Evolutionary conservation across 371 early-diverging fungal genomes (phyloP).

Genomic region (Batkoa obscura): DNA sequence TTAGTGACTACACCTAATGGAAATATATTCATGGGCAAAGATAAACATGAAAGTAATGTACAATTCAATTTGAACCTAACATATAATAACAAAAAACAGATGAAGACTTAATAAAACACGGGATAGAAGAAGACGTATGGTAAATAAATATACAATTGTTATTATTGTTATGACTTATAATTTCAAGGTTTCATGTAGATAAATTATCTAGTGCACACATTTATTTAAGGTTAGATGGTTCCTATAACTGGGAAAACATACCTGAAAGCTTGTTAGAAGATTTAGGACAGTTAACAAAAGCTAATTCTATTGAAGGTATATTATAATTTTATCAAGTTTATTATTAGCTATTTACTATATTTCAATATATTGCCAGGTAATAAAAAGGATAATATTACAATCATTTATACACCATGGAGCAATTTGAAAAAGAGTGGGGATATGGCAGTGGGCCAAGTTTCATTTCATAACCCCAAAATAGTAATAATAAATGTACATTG

Average conservation of each 20-base stretch:
- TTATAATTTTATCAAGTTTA: not conserved
- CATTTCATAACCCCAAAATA: constrained; percentile 59
- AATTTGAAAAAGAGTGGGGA: constrained; percentile 80
- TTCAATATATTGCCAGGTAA: constrained; percentile 13
- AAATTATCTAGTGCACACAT: constrained; percentile 94
- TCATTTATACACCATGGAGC: constrained; percentile 90
- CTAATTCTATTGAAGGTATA: constrained; percentile 79
- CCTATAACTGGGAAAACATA: constrained; percentile 64
- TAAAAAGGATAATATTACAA: constrained; percentile 38
- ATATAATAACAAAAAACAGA: constrained; percentile 20
- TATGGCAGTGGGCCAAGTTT: constrained; percentile 91
- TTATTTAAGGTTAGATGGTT: constrained; percentile 59
- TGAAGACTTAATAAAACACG: constrained; percentile 88
- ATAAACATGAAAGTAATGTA: constrained; percentile 78
- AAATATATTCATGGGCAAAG: constrained; percentile 88
- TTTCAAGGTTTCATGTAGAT: constrained; percentile 76
- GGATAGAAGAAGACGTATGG: constrained; percentile 86
- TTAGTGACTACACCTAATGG: constrained; percentile 19
- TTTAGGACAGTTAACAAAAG: constrained; percentile 85
- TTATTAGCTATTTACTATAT: no score
- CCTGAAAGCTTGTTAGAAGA: constrained; percentile 55
- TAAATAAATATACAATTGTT: constrained; percentile 11
- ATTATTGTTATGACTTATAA: not conserved
- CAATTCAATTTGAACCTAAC: not conserved
- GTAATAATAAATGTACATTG: constrained; percentile 13